Percentiles rank a stretch among this genome's conserved stretches.
Conservation (phyloP, 495 filamentous ascomycete genomes). For the Amniculicola lignicola region DNA sequence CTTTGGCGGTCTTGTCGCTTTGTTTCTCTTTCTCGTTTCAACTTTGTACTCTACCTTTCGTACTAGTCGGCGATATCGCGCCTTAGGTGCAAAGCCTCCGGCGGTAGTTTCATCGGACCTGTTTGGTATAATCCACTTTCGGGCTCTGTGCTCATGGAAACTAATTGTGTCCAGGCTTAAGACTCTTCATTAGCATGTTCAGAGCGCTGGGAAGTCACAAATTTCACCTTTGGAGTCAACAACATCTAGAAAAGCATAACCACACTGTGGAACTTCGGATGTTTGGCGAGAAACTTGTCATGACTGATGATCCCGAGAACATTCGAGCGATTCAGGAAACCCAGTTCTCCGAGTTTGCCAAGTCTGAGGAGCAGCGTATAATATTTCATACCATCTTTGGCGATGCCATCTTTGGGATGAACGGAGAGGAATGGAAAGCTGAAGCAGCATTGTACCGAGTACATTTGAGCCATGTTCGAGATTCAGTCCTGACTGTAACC, state of each 20-base stretch:
- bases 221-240: not conserved
- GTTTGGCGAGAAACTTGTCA: not conserved
- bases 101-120: not conserved
- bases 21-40: not conserved
- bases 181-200: not conserved
- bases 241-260: constrained; percentile 1
- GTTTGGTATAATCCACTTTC: not conserved
- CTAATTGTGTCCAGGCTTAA: constrained; percentile 2
- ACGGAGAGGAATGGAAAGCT: constrained; percentile 5
- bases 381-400: constrained; percentile 1
- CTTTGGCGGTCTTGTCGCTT: not conserved
- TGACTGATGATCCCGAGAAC: constrained; percentile 7
- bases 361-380: not conserved
- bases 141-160: not conserved
- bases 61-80: constrained; percentile 1
- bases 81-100: not conserved
- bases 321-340: constrained; percentile 3
- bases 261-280: constrained; percentile 1
- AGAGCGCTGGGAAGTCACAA: not conserved
- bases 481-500: not conserved
- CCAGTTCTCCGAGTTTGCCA: not conserved
- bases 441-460: not conserved
- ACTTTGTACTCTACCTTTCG: constrained; percentile 1
- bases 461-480: not conserved
- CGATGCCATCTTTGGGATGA: not conserved